Evolutionary conservation across 2,329 filamentous ascomycete species (phyloP).

Genomic region (Colletotrichum sp.): DNA sequence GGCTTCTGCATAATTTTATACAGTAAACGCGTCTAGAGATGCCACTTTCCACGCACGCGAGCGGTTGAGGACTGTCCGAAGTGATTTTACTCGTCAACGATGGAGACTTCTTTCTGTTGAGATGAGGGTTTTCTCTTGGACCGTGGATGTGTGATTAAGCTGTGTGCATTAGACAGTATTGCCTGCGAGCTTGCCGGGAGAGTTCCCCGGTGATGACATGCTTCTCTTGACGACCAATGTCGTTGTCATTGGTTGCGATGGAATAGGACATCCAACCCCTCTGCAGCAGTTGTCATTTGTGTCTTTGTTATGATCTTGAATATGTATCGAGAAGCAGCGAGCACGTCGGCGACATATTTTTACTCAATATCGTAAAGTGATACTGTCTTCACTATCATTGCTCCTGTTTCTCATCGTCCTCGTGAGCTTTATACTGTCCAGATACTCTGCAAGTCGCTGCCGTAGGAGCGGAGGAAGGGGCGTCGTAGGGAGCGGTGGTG

Average conservation of each 20-base stretch:
- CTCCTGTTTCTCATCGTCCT: rapidly evolving
- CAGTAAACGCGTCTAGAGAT: background rate
- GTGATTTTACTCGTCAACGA: rapidly evolving
- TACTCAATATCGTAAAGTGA: background rate
- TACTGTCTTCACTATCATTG: background rate
- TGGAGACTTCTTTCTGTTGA: background rate
- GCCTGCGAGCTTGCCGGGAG: background rate
- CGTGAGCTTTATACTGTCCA: background rate
- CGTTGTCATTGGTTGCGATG: background rate
- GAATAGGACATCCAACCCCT: background rate
- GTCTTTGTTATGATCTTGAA: background rate
- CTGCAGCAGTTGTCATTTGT: background rate
- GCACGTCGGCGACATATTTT: background rate
- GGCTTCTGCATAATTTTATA: background rate
- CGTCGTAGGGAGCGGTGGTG: background rate
- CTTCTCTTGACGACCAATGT: background rate
- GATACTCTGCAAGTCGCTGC: background rate
- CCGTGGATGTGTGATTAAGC: background rate
- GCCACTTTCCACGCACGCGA: background rate
- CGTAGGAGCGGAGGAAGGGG: background rate
- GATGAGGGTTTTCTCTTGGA: background rate
- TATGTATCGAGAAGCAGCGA: rapidly evolving
- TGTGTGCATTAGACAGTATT: background rate
- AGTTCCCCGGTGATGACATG: background rate
- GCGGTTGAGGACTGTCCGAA: background rate